A percentile compares a stretch with the other conserved stretches of the same genome.
Evolutionary conservation across 345 rosid genomes (phyloP).

Genomic region (Syzygium aromaticum): DNA sequence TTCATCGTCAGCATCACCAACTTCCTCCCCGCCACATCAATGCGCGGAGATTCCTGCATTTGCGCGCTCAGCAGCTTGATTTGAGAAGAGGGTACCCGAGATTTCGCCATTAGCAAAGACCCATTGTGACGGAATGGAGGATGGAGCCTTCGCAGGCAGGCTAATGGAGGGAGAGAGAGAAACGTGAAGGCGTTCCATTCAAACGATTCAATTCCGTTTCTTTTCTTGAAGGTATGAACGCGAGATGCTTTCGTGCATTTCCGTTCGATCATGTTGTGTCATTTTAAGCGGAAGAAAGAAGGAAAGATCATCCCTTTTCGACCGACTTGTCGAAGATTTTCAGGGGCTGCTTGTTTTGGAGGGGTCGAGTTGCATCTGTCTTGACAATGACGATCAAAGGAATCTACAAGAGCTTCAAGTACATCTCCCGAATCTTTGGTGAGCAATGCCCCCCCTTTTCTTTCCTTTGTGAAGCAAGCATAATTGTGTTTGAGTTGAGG

Average conservation of each 20-base stretch:
- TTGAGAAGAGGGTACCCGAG: not conserved
- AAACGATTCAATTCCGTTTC: not conserved
- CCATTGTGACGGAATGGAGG: not conserved
- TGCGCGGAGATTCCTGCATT: not conserved
- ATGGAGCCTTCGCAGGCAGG: not conserved
- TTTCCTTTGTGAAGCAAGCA: not conserved
- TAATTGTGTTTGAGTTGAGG: not conserved
- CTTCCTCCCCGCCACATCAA: not conserved
- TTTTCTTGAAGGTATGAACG: not conserved
- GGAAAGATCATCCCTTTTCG: not conserved
- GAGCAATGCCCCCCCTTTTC: not conserved
- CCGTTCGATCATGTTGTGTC: not conserved
- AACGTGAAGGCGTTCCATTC: not conserved
- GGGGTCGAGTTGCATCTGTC: not conserved
- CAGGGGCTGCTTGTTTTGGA: not conserved
- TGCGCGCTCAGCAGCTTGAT: not conserved
- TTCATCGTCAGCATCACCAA: not conserved
- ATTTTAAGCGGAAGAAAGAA: not conserved
- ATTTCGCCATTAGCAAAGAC: not conserved
- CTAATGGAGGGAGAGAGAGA: not conserved
- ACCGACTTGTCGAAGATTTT: not conserved
- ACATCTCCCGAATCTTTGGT: conserved; percentile 82
- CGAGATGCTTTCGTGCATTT: not conserved
- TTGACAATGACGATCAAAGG: conserved; percentile 81
- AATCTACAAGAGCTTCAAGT: conserved; percentile 77